phyloP scores from a whole-genome alignment of 768 basidiomycete genomes.

The Tylopilus intermedius region DNA sequence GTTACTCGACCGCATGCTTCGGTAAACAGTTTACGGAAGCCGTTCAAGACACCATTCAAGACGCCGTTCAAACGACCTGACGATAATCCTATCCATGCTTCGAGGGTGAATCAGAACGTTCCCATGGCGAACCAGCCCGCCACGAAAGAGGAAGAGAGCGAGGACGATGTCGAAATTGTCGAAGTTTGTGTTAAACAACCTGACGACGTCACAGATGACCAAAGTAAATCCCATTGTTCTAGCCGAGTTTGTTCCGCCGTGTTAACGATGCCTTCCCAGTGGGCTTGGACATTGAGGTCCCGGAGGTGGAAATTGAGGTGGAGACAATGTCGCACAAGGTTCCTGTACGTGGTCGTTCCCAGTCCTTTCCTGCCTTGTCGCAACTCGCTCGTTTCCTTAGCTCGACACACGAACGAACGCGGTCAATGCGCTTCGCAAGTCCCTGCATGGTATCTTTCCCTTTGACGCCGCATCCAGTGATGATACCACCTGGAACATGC shows the following conservation, averaged over 20 bases:
- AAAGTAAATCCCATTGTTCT: neutral
- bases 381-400: conserved; percentile 21
- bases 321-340: conserved; percentile 43
- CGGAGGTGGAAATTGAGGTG: conserved; percentile 33
- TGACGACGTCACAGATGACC: neutral
- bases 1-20: conserved; percentile 48
- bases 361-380: neutral
- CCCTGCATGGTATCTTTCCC: conserved; percentile 29
- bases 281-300: conserved; percentile 17
- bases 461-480: conserved; percentile 6
- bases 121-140: neutral
- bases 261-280: neutral
- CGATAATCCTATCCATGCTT: conserved; percentile 25
- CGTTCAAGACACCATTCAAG: conserved; percentile 46
- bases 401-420: conserved; percentile 30
- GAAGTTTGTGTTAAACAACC: conserved; percentile 4
- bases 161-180: conserved; percentile 10
- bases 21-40: conserved; percentile 40
- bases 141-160: neutral
- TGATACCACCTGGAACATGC: conserved; percentile 25
- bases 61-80: conserved; percentile 43
- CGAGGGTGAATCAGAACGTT: neutral
- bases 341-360: conserved; percentile 25
- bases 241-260: neutral
- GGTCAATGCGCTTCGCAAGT: conserved; percentile 37